These are phyloP conservation scores for Amanita fuliginea DNA, from an alignment of 768 basidiomycete genomes.

Conservation along the genomic window DNA sequence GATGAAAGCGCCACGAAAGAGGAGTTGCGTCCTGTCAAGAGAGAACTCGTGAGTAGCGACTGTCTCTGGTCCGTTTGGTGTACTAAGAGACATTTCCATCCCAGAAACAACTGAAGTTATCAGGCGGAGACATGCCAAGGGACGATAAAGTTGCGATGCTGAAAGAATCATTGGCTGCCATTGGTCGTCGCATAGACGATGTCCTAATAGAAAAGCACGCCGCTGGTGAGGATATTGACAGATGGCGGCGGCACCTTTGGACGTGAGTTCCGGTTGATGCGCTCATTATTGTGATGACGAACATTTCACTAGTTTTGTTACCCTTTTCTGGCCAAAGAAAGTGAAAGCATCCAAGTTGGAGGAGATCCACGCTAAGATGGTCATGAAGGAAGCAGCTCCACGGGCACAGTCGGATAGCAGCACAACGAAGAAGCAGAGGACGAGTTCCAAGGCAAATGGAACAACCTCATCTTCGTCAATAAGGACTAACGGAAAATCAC, in stretches of 20 bases:
- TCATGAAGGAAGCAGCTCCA: conserved; percentile 74
- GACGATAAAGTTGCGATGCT: conserved; percentile 95
- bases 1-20: conserved; percentile 90
- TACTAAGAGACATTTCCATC: neutral
- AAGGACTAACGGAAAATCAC: conserved; percentile 51
- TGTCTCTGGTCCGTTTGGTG: neutral
- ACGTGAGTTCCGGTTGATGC: conserved; percentile 49
- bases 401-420: conserved; percentile 39
- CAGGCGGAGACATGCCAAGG: conserved; percentile 85
- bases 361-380: conserved; percentile 95
- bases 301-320: conserved; percentile 60
- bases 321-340: conserved; percentile 96
- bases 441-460: conserved; percentile 46
- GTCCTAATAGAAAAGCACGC: conserved; percentile 70
- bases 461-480: conserved; percentile 29
- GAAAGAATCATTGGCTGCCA: conserved; percentile 90
- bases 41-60: conserved; percentile 64
- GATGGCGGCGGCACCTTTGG: conserved; percentile 95
- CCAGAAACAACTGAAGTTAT: conserved; percentile 90
- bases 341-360: conserved; percentile 89
- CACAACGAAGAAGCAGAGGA: conserved; percentile 49
- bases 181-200: conserved; percentile 83
- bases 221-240: conserved; percentile 70
- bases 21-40: conserved; percentile 92
- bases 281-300: neutral